These are phyloP conservation scores for Rhododendron molle DNA, from an alignment of 148 eudicot genomes.

Conservation along the genomic window DNA sequence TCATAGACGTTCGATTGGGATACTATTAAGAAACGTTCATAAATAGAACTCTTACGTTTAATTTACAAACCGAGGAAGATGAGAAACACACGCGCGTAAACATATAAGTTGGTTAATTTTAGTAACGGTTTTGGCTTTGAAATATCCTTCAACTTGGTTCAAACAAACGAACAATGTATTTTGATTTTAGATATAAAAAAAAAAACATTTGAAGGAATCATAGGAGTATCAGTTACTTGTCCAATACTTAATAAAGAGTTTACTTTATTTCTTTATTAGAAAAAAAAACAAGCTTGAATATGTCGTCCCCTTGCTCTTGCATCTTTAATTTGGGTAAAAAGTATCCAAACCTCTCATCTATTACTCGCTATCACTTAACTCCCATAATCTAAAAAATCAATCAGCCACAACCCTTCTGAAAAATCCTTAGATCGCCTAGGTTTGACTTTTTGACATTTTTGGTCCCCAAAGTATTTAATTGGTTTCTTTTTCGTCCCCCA, in stretches of 20 bases:
- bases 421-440: too few species aligned
- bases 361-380: too few species aligned
- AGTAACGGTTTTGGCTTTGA: not conserved
- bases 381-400: not conserved
- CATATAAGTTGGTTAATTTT: not conserved
- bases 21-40: not conserved
- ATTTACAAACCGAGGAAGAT: not conserved
- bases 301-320: not conserved
- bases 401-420: not conserved
- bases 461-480: too few species aligned
- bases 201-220: not conserved
- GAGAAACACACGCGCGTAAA: not conserved
- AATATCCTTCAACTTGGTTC: not conserved
- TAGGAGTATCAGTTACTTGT: not conserved
- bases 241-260: not conserved
- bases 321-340: not conserved
- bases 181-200: not conserved
- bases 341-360: not conserved
- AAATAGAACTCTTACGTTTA: not conserved
- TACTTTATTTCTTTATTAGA: too few species aligned
- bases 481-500: too few species aligned
- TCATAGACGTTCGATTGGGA: not conserved
- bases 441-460: too few species aligned
- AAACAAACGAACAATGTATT: too few species aligned
- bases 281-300: too few species aligned